These are phyloP conservation scores for Cucurbita argyrosperma DNA, from an alignment of 306 rosid genomes.

Conservation along the genomic window DNA sequence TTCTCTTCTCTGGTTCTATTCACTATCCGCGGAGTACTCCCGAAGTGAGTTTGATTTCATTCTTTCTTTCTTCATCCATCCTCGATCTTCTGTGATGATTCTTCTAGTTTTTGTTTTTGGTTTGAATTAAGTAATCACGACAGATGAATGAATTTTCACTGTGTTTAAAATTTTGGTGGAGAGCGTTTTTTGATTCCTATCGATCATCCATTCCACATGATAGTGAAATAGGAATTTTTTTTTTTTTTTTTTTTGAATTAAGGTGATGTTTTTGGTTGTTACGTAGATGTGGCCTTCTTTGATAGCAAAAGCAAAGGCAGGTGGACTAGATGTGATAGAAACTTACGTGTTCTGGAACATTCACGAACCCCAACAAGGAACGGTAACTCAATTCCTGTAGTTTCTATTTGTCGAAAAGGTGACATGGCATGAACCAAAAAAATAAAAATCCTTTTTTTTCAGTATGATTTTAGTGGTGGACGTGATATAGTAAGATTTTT, in stretches of 20 bases:
- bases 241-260: not conserved
- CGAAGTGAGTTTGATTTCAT: slow-evolving; percentile 21
- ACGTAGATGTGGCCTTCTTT: slow-evolving; percentile 75
- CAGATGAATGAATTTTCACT: not conserved
- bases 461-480: slow-evolving; percentile 67
- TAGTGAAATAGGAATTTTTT: not conserved
- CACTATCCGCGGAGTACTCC: slow-evolving; percentile 93
- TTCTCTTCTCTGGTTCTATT: slow-evolving; percentile 73
- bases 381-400: slow-evolving; percentile 20
- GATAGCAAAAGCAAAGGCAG: slow-evolving; percentile 63
- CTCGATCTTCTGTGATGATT: not conserved
- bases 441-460: slow-evolving; percentile 3
- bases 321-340: slow-evolving; percentile 72
- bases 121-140: not conserved
- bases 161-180: not conserved
- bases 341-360: slow-evolving; percentile 92
- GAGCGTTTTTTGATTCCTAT: not conserved
- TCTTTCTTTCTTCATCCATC: not conserved
- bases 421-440: not conserved
- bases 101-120: not conserved
- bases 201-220: not conserved
- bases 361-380: slow-evolving; percentile 63
- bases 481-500: slow-evolving; percentile 48
- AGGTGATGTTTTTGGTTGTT: not conserved
- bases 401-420: not conserved